phyloP scores from a whole-genome alignment of 2,329 filamentous ascomycete species.

The Boeremia exigua region DNA sequence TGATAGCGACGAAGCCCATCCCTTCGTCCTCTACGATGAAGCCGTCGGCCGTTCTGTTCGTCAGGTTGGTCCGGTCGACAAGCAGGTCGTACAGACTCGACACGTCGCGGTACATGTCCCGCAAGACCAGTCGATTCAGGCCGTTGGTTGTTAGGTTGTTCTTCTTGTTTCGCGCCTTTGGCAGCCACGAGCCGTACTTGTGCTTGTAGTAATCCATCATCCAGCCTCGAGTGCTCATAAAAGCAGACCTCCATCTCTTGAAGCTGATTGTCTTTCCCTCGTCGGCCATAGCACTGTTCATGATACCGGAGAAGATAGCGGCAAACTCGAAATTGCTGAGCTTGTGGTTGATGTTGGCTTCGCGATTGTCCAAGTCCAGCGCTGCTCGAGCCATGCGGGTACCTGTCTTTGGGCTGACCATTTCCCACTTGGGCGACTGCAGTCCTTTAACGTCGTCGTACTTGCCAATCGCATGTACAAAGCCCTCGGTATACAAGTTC shows the following conservation, averaged over 20 bases:
- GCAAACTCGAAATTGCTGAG: constrained; percentile 93
- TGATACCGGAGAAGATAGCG: constrained; percentile 84
- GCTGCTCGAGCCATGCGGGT: constrained; percentile 83
- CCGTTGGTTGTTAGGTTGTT: constrained; percentile 86
- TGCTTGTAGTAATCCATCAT: constrained; percentile 72
- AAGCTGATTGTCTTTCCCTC: constrained; percentile 83
- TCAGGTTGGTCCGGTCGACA: constrained; percentile 79
- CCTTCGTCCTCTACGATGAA: constrained; percentile 62
- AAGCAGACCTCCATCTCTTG: constrained; percentile 80
- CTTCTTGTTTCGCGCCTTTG: constrained; percentile 90
- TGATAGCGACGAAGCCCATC: constrained; percentile 62
- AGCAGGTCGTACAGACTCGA: constrained; percentile 86
- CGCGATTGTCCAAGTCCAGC: constrained; percentile 76
- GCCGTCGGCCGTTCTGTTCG: constrained; percentile 78
- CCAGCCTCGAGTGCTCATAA: constrained; percentile 76
- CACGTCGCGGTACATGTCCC: constrained; percentile 84
- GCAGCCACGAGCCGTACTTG: constrained; percentile 80
- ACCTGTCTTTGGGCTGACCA: constrained; percentile 73
- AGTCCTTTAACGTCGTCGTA: constrained; percentile 74
- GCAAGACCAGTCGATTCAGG: constrained; percentile 81
- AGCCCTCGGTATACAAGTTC: constrained; percentile 87
- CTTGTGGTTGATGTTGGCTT: constrained; percentile 72
- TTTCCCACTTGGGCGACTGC: constrained; percentile 70
- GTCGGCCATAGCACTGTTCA: constrained; percentile 77
- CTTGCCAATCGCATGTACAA: constrained; percentile 88